Conservation (phyloP, 1,139 yeast species). For the Yamadazyma conglobata region DNA sequence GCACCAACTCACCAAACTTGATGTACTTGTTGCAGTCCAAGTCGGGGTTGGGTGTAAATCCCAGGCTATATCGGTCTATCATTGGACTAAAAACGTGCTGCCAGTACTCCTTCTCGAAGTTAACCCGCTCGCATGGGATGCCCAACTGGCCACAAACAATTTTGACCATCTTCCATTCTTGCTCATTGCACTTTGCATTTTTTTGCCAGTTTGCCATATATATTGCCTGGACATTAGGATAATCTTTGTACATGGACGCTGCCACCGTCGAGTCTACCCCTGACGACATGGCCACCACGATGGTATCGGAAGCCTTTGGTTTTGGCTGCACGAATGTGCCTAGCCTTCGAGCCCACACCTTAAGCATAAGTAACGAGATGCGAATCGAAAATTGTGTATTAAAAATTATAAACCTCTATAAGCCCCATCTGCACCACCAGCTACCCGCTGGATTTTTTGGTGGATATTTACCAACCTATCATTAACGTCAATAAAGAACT, state of each 20-base stretch:
- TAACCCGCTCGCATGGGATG: constrained; percentile 73
- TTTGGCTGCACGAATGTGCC: constrained; percentile 28
- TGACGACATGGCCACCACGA: constrained; percentile 89
- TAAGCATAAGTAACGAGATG: constrained; percentile 4
- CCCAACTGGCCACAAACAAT: constrained; percentile 55
- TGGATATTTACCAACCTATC: neutral
- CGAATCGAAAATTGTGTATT: too few species aligned
- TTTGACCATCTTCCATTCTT: constrained; percentile 85
- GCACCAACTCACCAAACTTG: constrained; percentile 77
- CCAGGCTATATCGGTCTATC: constrained; percentile 66
- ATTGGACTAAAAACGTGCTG: constrained; percentile 86
- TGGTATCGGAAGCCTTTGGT: constrained; percentile 54
- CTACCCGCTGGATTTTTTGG: neutral
- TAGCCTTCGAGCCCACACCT: constrained; percentile 1
- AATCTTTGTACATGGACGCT: constrained; percentile 62
- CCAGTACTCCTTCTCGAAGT: constrained; percentile 92
- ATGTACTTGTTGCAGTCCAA: constrained; percentile 80
- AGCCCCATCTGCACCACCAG: neutral
- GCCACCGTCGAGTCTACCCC: constrained; percentile 95
- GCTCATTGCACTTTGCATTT: constrained; percentile 69
- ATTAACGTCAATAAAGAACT: constrained; percentile 6
- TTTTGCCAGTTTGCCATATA: constrained; percentile 94
- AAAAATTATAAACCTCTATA: too few species aligned
- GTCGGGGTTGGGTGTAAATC: constrained; percentile 94
- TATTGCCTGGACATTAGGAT: constrained; percentile 65